Evolutionary conservation across 352 stramenopile genomes (phyloP).

Genomic region (Phytophthora nicotianae): DNA sequence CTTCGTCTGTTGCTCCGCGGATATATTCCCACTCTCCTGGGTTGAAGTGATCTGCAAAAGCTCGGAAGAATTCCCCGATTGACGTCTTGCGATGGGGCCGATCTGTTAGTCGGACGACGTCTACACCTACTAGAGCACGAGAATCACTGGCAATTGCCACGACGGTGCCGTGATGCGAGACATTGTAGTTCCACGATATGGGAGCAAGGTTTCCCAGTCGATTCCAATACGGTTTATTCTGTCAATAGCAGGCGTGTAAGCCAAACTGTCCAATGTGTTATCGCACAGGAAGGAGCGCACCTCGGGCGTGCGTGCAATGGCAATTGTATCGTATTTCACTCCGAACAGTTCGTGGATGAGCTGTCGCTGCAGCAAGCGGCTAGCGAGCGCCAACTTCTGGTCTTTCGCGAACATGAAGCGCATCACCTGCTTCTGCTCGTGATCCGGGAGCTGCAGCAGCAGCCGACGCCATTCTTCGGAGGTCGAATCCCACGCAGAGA

Average conservation of each 20-base stretch:
- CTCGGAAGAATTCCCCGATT: slow-evolving; percentile 56
- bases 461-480: slow-evolving; percentile 42
- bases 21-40: slow-evolving; percentile 67
- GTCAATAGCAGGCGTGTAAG: neutral
- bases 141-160: slow-evolving; percentile 65
- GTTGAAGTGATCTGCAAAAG: slow-evolving; percentile 67
- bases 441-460: slow-evolving; percentile 34
- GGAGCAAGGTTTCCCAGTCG: slow-evolving; percentile 11
- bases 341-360: slow-evolving; percentile 50
- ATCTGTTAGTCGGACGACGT: slow-evolving; percentile 67
- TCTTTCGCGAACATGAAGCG: slow-evolving; percentile 76
- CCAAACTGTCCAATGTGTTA: neutral
- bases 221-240: slow-evolving; percentile 75
- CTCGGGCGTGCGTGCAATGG: slow-evolving; percentile 63
- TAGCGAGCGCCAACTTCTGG: slow-evolving; percentile 65
- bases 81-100: slow-evolving; percentile 38
- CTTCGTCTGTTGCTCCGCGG: slow-evolving; percentile 23
- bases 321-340: slow-evolving; percentile 39
- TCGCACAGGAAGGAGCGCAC: slow-evolving; percentile 22
- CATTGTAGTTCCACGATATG: slow-evolving; percentile 78
- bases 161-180: slow-evolving; percentile 75
- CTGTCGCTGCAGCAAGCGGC: slow-evolving; percentile 63
- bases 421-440: slow-evolving; percentile 56
- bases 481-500: slow-evolving; percentile 44
- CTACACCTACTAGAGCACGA: slow-evolving; percentile 59